A percentile compares a stretch with the other conserved stretches of the same genome.
Evolutionary conservation across 1,139 yeast species (phyloP).

Genomic region (Diutina neorugosa): DNA sequence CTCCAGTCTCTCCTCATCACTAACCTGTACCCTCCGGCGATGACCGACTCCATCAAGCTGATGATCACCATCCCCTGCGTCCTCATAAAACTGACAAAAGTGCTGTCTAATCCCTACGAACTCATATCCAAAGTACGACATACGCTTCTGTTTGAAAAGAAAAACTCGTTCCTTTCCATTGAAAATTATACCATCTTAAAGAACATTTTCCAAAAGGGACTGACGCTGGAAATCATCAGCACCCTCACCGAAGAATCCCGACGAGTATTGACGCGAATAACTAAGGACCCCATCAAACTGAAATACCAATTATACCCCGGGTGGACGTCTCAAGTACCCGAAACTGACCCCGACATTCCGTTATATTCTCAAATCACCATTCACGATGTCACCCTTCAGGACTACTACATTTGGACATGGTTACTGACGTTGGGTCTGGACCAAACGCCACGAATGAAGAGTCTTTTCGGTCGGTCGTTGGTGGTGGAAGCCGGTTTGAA

Average conservation of each 20-base stretch:
- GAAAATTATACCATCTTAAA: slow-evolving; percentile 73
- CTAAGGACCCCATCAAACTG: slow-evolving; percentile 31
- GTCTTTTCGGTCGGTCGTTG: slow-evolving; percentile 67
- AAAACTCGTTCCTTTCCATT: slow-evolving; percentile 56
- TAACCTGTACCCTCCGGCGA: slow-evolving; percentile 52
- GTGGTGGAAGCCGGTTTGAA: slow-evolving; percentile 62
- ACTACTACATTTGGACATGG: slow-evolving; percentile 90
- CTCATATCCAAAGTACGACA: slow-evolving; percentile 47
- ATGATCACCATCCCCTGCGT: slow-evolving; percentile 45
- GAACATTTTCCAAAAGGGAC: slow-evolving; percentile 52
- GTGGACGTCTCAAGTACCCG: slow-evolving; percentile 22
- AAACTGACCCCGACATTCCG: slow-evolving; percentile 20
- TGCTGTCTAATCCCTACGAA: slow-evolving; percentile 38
- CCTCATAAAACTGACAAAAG: slow-evolving; percentile 48
- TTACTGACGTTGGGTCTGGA: slow-evolving; percentile 66
- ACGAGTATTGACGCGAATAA: slow-evolving; percentile 49
- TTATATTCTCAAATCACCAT: slow-evolving; percentile 39
- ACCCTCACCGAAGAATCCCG: slow-evolving; percentile 67
- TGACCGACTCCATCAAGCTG: slow-evolving; percentile 23
- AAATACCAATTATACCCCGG: slow-evolving; percentile 30
- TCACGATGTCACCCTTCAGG: slow-evolving; percentile 63
- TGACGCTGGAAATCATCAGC: slow-evolving; percentile 43
- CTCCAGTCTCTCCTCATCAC: slow-evolving; percentile 50
- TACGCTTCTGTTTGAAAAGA: slow-evolving; percentile 57
- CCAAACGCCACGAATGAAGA: slow-evolving; percentile 52